Evolutionary conservation across 2,329 filamentous ascomycete species (phyloP).

Genomic region (Pseudocercospora pini-densiflorae): DNA sequence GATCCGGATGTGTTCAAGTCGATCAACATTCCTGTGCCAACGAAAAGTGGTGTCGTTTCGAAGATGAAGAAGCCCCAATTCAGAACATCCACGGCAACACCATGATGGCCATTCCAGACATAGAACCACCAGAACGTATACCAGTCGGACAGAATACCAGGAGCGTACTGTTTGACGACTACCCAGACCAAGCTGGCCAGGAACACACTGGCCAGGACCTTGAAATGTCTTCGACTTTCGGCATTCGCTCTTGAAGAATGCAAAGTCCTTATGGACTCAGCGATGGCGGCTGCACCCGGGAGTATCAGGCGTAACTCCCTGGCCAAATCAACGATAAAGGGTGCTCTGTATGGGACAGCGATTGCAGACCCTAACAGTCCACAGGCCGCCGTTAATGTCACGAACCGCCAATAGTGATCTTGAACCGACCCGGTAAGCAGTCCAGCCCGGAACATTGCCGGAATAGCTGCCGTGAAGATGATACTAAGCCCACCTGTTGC

Average conservation of each 20-base stretch:
- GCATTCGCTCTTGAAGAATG: neutral
- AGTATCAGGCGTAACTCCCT: neutral
- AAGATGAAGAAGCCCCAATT: constrained; percentile 3
- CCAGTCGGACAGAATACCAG: neutral
- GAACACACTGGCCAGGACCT: neutral
- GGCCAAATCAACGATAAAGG: neutral
- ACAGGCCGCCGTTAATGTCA: neutral
- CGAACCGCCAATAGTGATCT: neutral
- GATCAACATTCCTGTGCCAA: neutral
- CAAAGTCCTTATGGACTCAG: neutral
- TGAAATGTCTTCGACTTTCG: neutral
- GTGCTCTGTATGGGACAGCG: neutral
- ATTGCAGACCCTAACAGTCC: neutral
- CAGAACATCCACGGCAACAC: neutral
- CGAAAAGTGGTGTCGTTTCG: neutral
- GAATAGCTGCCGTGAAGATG: neutral
- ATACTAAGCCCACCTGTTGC: neutral
- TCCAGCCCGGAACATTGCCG: neutral
- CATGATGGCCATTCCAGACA: neutral
- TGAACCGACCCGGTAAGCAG: neutral
- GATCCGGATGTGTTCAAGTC: neutral
- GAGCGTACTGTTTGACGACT: neutral
- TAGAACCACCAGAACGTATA: constrained; percentile 4
- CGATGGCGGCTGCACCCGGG: neutral
- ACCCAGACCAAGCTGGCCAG: neutral